These are phyloP conservation scores for Russula sp. DNA, from an alignment of 768 basidiomycete genomes.

Conservation along the genomic window DNA sequence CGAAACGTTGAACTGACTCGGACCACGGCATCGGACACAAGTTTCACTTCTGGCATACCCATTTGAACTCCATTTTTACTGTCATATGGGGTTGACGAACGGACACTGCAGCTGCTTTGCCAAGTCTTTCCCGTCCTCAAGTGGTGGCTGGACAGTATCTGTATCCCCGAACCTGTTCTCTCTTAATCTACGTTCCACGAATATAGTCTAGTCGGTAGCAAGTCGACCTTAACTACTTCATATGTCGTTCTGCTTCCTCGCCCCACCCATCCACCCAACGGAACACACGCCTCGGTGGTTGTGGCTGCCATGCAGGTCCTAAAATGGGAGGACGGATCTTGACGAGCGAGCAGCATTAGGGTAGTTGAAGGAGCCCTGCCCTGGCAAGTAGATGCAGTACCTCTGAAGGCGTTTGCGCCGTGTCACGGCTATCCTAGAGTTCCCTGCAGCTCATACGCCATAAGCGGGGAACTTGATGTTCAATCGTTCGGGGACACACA, in stretches of 20 bases:
- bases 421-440: neutral
- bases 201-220: no score
- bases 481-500: neutral
- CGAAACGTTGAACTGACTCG: neutral
- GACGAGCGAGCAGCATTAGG: no score
- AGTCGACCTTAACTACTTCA: no score
- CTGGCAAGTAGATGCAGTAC: no score
- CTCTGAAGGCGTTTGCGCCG: neutral
- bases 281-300: no score
- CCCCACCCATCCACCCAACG: no score
- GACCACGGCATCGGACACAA: neutral
- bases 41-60: neutral
- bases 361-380: no score
- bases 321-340: no score
- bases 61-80: neutral
- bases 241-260: no score
- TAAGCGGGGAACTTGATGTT: neutral
- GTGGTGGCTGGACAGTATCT: neutral
- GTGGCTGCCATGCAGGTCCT: no score
- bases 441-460: neutral
- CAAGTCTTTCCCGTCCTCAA: neutral
- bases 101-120: neutral
- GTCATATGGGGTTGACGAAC: neutral
- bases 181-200: no score
- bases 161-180: no score